These are phyloP conservation scores for Vigna radiata DNA, from an alignment of 306 rosid genomes.

Conservation along the genomic window DNA sequence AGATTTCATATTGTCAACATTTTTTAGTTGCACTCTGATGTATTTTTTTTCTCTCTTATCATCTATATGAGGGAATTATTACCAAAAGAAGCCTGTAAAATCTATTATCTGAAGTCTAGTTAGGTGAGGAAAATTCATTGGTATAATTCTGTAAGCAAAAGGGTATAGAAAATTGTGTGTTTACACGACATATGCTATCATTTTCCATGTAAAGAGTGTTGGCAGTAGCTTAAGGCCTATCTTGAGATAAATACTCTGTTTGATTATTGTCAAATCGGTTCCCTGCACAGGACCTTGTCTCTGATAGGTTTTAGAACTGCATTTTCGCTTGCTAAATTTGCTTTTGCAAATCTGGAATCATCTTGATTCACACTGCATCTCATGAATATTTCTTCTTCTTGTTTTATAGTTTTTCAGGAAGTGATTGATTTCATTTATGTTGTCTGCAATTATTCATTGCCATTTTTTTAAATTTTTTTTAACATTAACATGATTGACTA, in stretches of 20 bases:
- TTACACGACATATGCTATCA: not conserved
- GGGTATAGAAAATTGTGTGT: not conserved
- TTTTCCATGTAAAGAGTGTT: not conserved
- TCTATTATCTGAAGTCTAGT: not conserved
- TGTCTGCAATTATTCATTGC: conserved; percentile 14
- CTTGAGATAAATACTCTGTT: not conserved
- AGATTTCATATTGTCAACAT: not conserved
- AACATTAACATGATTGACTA: conserved; percentile 12
- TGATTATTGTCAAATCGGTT: not conserved
- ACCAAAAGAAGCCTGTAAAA: not conserved
- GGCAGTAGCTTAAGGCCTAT: not conserved
- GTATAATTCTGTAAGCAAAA: not conserved
- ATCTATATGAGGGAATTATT: not conserved
- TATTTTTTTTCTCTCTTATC: not conserved
- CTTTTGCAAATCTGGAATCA: not conserved
- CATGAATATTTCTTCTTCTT: not conserved
- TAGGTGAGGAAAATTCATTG: not conserved
- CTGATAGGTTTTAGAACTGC: not conserved
- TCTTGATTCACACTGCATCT: conserved; percentile 29
- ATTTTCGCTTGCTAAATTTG: too few species aligned
- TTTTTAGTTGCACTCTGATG: not conserved
- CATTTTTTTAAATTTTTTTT: conserved; percentile 14
- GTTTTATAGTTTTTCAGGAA: not conserved
- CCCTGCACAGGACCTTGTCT: not conserved
- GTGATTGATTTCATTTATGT: not conserved